phyloP scores from a whole-genome alignment of 352 stramenopile genomes.

The Phytopythium oedochilum region DNA sequence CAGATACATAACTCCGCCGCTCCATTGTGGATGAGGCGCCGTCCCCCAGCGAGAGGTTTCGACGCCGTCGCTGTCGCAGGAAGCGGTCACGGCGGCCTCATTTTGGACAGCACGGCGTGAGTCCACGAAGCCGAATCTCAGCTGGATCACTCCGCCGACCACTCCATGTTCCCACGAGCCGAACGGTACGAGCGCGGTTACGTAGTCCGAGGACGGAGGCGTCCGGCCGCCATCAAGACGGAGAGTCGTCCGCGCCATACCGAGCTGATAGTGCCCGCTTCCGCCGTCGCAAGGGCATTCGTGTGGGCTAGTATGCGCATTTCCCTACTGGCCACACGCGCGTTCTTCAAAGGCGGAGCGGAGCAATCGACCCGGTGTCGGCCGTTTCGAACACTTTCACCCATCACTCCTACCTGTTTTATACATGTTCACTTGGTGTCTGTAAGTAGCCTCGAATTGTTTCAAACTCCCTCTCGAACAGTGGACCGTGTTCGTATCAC shows the following conservation, averaged over 20 bases:
- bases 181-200: background rate
- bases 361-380: background rate
- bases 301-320: background rate
- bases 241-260: too few relatives aligned
- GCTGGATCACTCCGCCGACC: background rate
- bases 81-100: too few relatives aligned
- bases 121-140: background rate
- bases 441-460: background rate
- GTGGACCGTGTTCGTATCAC: background rate
- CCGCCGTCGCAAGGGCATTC: background rate
- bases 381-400: too few relatives aligned
- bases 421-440: background rate
- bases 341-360: constrained; percentile 1
- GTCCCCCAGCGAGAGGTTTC: too few relatives aligned
- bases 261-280: too few relatives aligned
- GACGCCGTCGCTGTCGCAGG: too few relatives aligned
- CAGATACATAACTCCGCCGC: background rate
- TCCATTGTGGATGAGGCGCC: background rate
- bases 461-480: background rate
- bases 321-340: constrained; percentile 2
- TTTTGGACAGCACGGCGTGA: too few relatives aligned
- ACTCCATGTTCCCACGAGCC: background rate
- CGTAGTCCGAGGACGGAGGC: too few relatives aligned
- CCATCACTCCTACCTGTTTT: background rate
- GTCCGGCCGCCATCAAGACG: too few relatives aligned